phyloP scores from a whole-genome alignment of 805 yeast species.

The Wickerhamia fluorescens region DNA sequence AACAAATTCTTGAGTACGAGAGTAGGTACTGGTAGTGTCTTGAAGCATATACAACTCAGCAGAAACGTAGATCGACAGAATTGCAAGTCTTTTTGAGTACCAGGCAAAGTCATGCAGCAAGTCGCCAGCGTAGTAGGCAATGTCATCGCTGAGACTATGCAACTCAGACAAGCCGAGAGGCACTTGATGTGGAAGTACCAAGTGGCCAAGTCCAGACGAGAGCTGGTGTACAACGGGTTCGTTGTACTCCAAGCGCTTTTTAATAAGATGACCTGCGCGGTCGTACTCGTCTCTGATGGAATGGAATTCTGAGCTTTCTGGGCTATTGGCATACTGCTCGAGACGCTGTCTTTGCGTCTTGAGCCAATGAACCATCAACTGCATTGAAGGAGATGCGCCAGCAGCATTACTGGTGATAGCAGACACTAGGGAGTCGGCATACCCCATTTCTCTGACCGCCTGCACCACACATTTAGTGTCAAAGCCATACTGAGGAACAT shows the following conservation, averaged over 20 bases:
- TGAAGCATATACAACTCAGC: slow-evolving; percentile 75
- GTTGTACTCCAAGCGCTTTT: slow-evolving; percentile 48
- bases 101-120: slow-evolving; percentile 75
- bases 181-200: slow-evolving; percentile 60
- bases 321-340: slow-evolving; percentile 16
- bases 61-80: slow-evolving; percentile 65
- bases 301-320: slow-evolving; percentile 21
- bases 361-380: slow-evolving; percentile 47
- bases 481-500: slow-evolving; percentile 51
- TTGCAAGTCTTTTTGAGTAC: slow-evolving; percentile 79
- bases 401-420: slow-evolving; percentile 27
- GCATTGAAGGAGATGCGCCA: slow-evolving; percentile 48
- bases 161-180: slow-evolving; percentile 56
- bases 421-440: slow-evolving; percentile 45
- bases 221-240: slow-evolving; percentile 37
- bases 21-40: slow-evolving; percentile 53
- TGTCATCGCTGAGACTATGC: slow-evolving; percentile 73
- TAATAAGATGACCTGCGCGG: slow-evolving; percentile 38
- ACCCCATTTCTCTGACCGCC: slow-evolving; percentile 43
- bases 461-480: slow-evolving; percentile 37
- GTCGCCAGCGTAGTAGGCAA: slow-evolving; percentile 76
- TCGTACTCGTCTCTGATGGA: slow-evolving; percentile 26
- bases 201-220: slow-evolving; percentile 48
- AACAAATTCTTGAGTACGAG: slow-evolving; percentile 59
- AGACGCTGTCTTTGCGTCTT: slow-evolving; percentile 37